Percentiles rank a stretch among this genome's conserved stretches.
phyloP scores from a whole-genome alignment of 163 green algal species.

The Scenedesmus sp. region DNA sequence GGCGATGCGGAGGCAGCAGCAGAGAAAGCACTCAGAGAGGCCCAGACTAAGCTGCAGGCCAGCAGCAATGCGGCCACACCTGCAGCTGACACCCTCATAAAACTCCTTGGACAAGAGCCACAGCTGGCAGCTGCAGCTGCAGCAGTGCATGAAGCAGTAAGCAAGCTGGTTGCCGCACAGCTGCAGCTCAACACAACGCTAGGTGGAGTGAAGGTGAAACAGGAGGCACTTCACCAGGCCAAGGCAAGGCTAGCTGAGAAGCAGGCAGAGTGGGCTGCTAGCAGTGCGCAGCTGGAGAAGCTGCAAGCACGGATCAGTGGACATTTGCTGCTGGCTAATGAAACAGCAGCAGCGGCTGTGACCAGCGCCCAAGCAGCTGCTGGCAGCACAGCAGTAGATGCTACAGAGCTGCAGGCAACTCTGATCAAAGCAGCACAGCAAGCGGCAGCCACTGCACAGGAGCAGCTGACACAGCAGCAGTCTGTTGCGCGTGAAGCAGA shows the following conservation, averaged over 20 bases:
- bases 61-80: background rate
- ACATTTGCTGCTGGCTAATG: constrained; percentile 4
- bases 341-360: constrained; percentile 6
- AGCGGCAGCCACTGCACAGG: constrained; percentile 7
- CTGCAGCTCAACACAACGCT: background rate
- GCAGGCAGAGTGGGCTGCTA: constrained; percentile 2
- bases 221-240: background rate
- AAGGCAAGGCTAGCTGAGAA: background rate
- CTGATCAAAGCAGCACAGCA: background rate
- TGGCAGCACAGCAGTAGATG: background rate
- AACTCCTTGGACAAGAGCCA: background rate
- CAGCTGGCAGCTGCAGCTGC: constrained; percentile 1
- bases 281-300: background rate
- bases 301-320: background rate
- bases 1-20: background rate
- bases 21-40: background rate
- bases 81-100: background rate
- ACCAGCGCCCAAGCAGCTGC: background rate
- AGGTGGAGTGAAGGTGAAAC: background rate
- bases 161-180: background rate
- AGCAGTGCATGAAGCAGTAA: constrained; percentile 11
- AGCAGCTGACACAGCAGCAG: constrained; percentile 32
- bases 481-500: constrained; percentile 14
- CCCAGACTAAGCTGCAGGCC: background rate
- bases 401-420: background rate